These are phyloP conservation scores for Nakaseomyces nivariensis DNA, from an alignment of 1,139 yeast species.

Conservation along the genomic window DNA sequence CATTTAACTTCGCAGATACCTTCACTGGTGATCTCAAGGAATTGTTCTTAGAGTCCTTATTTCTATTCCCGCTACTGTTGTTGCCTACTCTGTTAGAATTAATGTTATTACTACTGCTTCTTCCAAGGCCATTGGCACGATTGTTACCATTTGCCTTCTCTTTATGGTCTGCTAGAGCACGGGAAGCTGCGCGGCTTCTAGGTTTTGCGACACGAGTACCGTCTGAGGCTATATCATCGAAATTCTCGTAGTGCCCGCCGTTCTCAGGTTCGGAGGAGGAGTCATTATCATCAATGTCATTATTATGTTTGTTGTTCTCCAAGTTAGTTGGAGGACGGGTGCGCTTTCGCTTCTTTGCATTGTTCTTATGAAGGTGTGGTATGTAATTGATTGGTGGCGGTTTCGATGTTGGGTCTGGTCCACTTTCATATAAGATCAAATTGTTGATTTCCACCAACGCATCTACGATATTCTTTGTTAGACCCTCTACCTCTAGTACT, in stretches of 20 bases:
- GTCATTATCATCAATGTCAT: neutral
- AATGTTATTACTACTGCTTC: neutral
- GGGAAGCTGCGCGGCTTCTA: neutral
- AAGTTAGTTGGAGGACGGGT: neutral
- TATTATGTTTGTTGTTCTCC: neutral
- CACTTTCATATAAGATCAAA: constrained; percentile 12
- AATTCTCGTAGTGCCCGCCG: neutral
- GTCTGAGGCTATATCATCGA: neutral
- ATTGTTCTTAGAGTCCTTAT: neutral
- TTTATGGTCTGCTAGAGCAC: neutral
- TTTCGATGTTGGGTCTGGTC: neutral
- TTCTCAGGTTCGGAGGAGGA: neutral
- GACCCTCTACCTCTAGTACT: constrained; percentile 78
- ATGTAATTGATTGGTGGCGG: neutral
- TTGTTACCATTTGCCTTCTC: neutral
- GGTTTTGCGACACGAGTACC: neutral
- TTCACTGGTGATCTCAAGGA: neutral
- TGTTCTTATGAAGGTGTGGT: neutral
- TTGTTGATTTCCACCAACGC: constrained; percentile 41
- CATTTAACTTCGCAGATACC: neutral
- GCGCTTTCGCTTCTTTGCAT: neutral
- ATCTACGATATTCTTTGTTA: constrained; percentile 55
- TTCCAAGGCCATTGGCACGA: neutral
- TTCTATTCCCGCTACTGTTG: neutral
- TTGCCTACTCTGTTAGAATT: neutral